Evolutionary conservation across 306 rosid genomes (phyloP), one percentile per base, ranked within the genome.

Genomic region (Begonia peltatifolia): DNA sequence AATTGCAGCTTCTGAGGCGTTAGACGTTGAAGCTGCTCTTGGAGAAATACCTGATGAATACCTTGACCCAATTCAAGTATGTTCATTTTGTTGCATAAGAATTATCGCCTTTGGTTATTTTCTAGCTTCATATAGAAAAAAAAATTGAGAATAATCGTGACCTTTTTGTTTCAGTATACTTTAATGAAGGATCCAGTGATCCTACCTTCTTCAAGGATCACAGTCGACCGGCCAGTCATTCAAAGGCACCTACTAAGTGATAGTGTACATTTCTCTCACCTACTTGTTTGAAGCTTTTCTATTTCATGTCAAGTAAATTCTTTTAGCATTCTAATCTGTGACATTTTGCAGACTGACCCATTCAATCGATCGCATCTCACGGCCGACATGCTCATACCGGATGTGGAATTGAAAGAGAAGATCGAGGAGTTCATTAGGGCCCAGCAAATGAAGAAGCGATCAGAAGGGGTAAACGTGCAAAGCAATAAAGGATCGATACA

Each of bases 21-120:
- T 81, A 94, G 99, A 87, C 46, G 50, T 88, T 9, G 99, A 92
- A 81, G 99, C 94, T 70, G 56, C 68, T 64, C 79, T 92, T 4
- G 99, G 99, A 48, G 99, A 92, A 55, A 92, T 92, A 69, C 99
- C 99, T n/a, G 99, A 92, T 10, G 99, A 92, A 74, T 92, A 81
- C 83, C 99, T 92, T 2, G 99, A 92, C 69, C 99, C 99, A 56
- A 92, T 92, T 71, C 99, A 92, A 62, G 99, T 87, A 72, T 51
- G 71, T 72, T 62, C 47, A 14, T 30, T 2, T 58, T 57, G 46
- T 42, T 51, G 17, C 9, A 13, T 52, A n/a, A 36, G 17, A 18
- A 16, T 43, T 14, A 13, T 41, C 6, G 12, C 43, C 15, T 11
- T 47, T 38, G 25, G 9, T 44, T 17, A 2, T 16, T 42, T 42